A percentile compares a stretch with the other conserved stretches of the same genome.
phyloP scores from a whole-genome alignment of 73 alveolate genomes.

The Paramecium sexaurelia region DNA sequence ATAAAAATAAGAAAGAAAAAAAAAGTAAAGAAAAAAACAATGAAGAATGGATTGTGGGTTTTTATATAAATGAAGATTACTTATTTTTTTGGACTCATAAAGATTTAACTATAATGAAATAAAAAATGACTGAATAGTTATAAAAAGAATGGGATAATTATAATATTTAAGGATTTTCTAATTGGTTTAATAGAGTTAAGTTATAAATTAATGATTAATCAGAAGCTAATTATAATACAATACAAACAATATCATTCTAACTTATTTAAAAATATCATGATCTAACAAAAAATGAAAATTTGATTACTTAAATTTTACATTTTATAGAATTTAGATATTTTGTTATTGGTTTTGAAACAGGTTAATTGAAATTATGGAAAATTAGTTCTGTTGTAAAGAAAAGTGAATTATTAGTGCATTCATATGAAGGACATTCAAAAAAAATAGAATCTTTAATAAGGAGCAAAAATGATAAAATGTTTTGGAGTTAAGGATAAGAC shows the following conservation, averaged over 20 bases:
- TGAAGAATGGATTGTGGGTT: conserved; percentile 17
- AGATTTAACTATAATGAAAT: conserved; percentile 13
- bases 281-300: background rate
- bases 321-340: background rate
- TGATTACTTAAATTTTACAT: background rate
- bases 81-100: conserved; percentile 1
- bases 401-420: conserved; percentile 20
- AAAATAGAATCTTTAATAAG: background rate
- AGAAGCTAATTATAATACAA: background rate
- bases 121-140: background rate
- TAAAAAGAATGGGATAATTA: conserved; percentile 17
- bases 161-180: background rate
- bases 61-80: background rate
- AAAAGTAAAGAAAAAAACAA: background rate
- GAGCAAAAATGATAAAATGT: background rate
- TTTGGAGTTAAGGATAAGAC: conserved; percentile 13
- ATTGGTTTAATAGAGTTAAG: background rate
- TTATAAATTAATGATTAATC: background rate
- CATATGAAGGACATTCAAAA: conserved; percentile 31
- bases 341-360: conserved; percentile 12
- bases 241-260: background rate
- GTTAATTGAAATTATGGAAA: conserved; percentile 36
- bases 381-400: background rate
- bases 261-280: background rate
- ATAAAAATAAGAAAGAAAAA: background rate